Evolutionary conservation across 805 yeast species (phyloP).

Genomic region (Saccharomycodes ludwigii): DNA sequence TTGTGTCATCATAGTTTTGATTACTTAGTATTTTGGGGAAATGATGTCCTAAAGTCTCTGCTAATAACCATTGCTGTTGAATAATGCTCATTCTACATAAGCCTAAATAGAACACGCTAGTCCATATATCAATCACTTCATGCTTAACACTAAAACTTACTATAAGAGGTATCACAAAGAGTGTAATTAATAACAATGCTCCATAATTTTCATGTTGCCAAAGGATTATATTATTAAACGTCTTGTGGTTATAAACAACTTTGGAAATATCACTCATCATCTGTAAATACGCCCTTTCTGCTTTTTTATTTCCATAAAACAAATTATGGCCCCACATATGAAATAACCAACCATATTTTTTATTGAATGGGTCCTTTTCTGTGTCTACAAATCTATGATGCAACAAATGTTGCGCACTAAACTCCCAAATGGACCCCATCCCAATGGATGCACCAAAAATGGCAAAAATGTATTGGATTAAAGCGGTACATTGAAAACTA

Average conservation of each 20-base stretch:
- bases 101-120: slow-evolving; percentile 55
- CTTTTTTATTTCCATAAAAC: slow-evolving; percentile 50
- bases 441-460: slow-evolving; percentile 18
- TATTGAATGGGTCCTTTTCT: slow-evolving; percentile 78
- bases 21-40: slow-evolving; percentile 7
- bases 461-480: slow-evolving; percentile 11
- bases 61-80: slow-evolving; percentile 69
- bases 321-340: slow-evolving; percentile 87
- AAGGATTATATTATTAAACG: slow-evolving; percentile 20
- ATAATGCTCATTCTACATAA: slow-evolving; percentile 54
- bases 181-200: slow-evolving; percentile 35
- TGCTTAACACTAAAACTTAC: slow-evolving; percentile 55
- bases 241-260: slow-evolving; percentile 1
- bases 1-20: slow-evolving; percentile 1
- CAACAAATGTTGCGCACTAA: slow-evolving; percentile 47
- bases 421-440: slow-evolving; percentile 16
- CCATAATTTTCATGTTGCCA: slow-evolving; percentile 69
- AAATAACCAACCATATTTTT: slow-evolving; percentile 67
- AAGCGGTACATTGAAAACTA: slow-evolving; percentile 13
- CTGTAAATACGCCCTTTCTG: slow-evolving; percentile 20
- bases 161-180: slow-evolving; percentile 51
- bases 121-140: slow-evolving; percentile 73
- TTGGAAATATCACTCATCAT: slow-evolving; percentile 1
- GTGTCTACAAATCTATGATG: slow-evolving; percentile 87
- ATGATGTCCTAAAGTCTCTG: slow-evolving; percentile 74